Conservation (phyloP, 768 basidiomycete species). For the Hericium alpestre region DNA sequence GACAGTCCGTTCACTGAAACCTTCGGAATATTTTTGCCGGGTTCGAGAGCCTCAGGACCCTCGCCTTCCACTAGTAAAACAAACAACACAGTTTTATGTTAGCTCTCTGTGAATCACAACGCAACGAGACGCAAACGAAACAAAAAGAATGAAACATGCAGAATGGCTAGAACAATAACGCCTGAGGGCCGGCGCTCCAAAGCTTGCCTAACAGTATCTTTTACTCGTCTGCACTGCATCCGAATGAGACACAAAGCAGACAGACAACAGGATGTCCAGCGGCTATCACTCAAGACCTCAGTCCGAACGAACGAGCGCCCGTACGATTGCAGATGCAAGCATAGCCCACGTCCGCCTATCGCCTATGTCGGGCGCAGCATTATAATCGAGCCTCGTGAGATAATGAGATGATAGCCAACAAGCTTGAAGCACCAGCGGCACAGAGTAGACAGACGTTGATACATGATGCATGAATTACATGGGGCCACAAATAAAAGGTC, state of each 20-base stretch:
- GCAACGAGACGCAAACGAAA: not conserved
- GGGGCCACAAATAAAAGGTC: slow-evolving; percentile 2
- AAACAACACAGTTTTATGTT: not conserved
- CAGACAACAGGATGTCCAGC: not conserved
- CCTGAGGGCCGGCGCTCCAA: not conserved
- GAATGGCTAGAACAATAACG: not conserved
- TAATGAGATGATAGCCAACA: slow-evolving; percentile 5
- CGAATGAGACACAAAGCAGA: not conserved
- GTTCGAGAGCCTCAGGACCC: slow-evolving; percentile 42
- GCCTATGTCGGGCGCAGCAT: not conserved
- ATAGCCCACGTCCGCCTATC: not conserved
- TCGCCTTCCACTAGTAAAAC: slow-evolving; percentile 59
- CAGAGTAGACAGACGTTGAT: slow-evolving; percentile 7
- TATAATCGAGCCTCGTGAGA: slow-evolving; percentile 4
- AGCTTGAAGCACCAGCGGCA: not conserved
- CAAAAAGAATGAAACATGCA: not conserved
- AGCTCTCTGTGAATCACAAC: not conserved
- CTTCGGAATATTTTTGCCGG: slow-evolving; percentile 10
- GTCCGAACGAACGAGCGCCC: not conserved
- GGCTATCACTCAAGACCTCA: not conserved
- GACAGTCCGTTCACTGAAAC: slow-evolving; percentile 19
- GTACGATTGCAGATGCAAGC: no score
- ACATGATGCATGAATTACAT: slow-evolving; percentile 14
- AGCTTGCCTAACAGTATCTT: not conserved
- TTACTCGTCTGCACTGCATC: not conserved